Percentiles rank a stretch among this genome's conserved stretches.
Evolutionary conservation across 495 filamentous ascomycete genomes (phyloP).

Genomic region (Pyrenopolyporus hunteri): DNA sequence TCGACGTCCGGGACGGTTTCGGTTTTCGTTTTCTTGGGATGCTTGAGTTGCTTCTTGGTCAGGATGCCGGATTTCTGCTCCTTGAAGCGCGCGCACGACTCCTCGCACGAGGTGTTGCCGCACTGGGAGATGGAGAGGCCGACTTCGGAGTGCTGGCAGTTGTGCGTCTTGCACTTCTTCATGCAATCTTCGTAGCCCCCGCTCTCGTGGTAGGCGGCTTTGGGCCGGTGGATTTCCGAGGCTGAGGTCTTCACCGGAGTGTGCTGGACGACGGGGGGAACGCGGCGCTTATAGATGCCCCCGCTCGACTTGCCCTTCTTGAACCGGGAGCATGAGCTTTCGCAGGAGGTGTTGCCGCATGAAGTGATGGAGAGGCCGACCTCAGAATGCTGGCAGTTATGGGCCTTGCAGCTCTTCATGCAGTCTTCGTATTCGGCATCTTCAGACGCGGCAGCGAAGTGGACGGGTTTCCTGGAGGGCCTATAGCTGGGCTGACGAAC

Average conservation of each 20-base stretch:
- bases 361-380: constrained; percentile 8
- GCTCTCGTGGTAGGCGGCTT: neutral
- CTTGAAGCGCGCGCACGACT: neutral
- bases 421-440: constrained; percentile 15
- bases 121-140: constrained; percentile 3
- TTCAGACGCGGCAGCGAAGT: neutral
- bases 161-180: constrained; percentile 15
- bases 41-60: neutral
- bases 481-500: neutral
- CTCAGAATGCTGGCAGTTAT: constrained; percentile 15
- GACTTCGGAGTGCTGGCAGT: constrained; percentile 19
- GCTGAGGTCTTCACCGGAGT: too few relatives aligned
- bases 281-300: neutral
- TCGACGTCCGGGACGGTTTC: neutral
- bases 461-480: neutral
- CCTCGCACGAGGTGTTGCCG: constrained; percentile 4
- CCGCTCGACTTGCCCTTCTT: neutral
- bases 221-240: neutral
- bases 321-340: neutral
- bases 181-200: constrained; percentile 7
- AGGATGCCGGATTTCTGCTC: neutral
- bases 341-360: constrained; percentile 17
- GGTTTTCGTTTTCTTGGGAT: neutral
- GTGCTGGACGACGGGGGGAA: too few relatives aligned
- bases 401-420: constrained; percentile 10